Evolutionary conservation across 169 alveolate genomes (phyloP), one percentile per base, ranked within the genome.

Genomic region (Perkinsus olseni): DNA sequence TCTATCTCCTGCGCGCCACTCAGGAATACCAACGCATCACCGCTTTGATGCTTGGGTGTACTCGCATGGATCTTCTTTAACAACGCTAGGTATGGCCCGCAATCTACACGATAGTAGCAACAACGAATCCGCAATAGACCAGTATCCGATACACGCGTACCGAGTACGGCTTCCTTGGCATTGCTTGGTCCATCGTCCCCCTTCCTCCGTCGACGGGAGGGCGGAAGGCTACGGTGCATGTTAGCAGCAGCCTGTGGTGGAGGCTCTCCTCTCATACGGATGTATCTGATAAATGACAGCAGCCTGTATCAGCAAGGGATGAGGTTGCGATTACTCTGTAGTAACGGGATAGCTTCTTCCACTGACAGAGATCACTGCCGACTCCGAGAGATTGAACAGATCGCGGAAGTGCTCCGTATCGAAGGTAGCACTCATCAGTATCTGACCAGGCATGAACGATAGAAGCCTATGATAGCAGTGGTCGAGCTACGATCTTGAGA

Each of bases 11-110:
- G 37, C 21, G 62, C 92, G 8, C 92, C 92, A n/a, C 74, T 28
- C 11, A 91, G 92, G 92, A 91, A 91, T n/a, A 91, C 92, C 36
- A 91, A 38, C 11, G 48, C 92, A 40, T 91, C 92, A 40, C 92
- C 92, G 3, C 74, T 39, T 40, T 91, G 74, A 17, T 38, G 8
- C 48, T 38, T 31, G 28, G 91, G 91, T 28, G 40, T 38, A 8
- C 24, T 13, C 38, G 38, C 24, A 6, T 74, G 48, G 38, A 74
- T 74, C 91, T 38, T 31, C 91, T 38, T 31, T 0, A 74, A 8
- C n/a, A 74, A 31, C 34, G 91, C 91, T 13, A 74, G 91, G 24
- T 74, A 74, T 28, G 91, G 91, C 24, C 31, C 31, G 31, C 82
- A 62, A 13, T 62, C 82, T 62, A 24, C 1, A 24, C 31, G 17